These are phyloP conservation scores for Ceratocystis cacaofunesta DNA, from an alignment of 2,329 filamentous ascomycete genomes.

Conservation along the genomic window DNA sequence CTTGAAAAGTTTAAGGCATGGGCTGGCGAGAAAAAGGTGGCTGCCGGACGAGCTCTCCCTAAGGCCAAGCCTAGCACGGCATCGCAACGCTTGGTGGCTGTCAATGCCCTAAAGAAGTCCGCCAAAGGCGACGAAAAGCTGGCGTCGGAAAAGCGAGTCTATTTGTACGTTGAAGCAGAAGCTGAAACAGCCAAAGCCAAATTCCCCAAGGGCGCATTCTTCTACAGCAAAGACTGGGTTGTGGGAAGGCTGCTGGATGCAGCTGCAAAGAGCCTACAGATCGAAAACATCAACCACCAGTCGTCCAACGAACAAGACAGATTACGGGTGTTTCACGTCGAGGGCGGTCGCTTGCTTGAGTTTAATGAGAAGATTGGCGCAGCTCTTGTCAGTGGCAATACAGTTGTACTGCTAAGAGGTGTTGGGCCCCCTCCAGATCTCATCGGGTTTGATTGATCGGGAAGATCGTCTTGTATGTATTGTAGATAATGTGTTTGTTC, in stretches of 20 bases:
- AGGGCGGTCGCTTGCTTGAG: slow-evolving; percentile 71
- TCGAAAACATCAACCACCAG: slow-evolving; percentile 73
- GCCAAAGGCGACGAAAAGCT: slow-evolving; percentile 85
- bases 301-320: slow-evolving; percentile 61
- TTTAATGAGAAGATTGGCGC: slow-evolving; percentile 75
- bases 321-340: slow-evolving; percentile 81
- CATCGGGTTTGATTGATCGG: slow-evolving; percentile 36
- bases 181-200: slow-evolving; percentile 73
- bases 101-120: slow-evolving; percentile 66
- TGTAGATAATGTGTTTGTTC: not conserved
- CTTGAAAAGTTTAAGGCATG: slow-evolving; percentile 66
- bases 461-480: not conserved
- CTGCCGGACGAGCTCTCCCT: slow-evolving; percentile 42
- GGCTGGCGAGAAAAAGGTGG: slow-evolving; percentile 58
- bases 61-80: slow-evolving; percentile 49
- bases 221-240: slow-evolving; percentile 75
- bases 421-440: slow-evolving; percentile 66
- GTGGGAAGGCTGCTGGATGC: slow-evolving; percentile 68
- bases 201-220: slow-evolving; percentile 67
- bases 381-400: slow-evolving; percentile 66
- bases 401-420: slow-evolving; percentile 73
- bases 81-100: slow-evolving; percentile 49
- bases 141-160: slow-evolving; percentile 69
- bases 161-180: slow-evolving; percentile 80
- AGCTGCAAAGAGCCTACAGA: slow-evolving; percentile 60